These are phyloP conservation scores for Lodderomyces beijingensis DNA, from an alignment of 1,139 yeast genomes.

Conservation along the genomic window DNA sequence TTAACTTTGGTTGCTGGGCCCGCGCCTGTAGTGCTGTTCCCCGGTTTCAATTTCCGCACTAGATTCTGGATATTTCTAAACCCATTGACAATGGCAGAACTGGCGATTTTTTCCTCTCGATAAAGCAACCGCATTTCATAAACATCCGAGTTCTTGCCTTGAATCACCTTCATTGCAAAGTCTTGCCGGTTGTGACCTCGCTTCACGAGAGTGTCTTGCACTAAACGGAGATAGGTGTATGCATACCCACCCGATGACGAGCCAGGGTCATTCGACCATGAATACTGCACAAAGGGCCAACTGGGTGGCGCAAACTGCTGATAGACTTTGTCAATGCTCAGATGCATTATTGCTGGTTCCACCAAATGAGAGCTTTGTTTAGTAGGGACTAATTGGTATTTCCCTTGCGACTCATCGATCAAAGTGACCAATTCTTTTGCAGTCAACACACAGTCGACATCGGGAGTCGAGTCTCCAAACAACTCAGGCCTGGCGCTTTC, in stretches of 20 bases:
- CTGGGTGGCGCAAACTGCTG: slow-evolving; percentile 40
- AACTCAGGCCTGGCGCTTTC: slow-evolving; percentile 88
- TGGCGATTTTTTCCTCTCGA: slow-evolving; percentile 41
- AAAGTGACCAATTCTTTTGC: slow-evolving; percentile 81
- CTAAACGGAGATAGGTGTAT: slow-evolving; percentile 47
- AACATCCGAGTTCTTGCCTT: slow-evolving; percentile 76
- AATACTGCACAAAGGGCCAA: slow-evolving; percentile 55
- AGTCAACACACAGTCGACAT: slow-evolving; percentile 92
- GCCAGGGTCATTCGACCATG: slow-evolving; percentile 76
- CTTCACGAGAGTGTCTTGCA: slow-evolving; percentile 26
- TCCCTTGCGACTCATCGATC: slow-evolving; percentile 43
- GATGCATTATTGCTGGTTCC: not conserved
- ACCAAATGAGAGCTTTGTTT: too few relatives aligned
- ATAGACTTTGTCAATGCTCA: slow-evolving; percentile 22
- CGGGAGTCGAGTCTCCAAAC: slow-evolving; percentile 29
- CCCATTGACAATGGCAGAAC: slow-evolving; percentile 81
- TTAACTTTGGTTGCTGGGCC: slow-evolving; percentile 21
- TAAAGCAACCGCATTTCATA: slow-evolving; percentile 57
- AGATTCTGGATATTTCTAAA: slow-evolving; percentile 91
- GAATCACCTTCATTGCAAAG: slow-evolving; percentile 24
- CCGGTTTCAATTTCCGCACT: slow-evolving; percentile 72
- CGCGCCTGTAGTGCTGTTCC: slow-evolving; percentile 10
- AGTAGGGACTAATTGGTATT: slow-evolving; percentile 21
- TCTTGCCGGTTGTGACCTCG: slow-evolving; percentile 15
- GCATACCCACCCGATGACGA: slow-evolving; percentile 92